Conservation (phyloP, 2,329 filamentous ascomycete species). For the Fusarium circinatum region DNA sequence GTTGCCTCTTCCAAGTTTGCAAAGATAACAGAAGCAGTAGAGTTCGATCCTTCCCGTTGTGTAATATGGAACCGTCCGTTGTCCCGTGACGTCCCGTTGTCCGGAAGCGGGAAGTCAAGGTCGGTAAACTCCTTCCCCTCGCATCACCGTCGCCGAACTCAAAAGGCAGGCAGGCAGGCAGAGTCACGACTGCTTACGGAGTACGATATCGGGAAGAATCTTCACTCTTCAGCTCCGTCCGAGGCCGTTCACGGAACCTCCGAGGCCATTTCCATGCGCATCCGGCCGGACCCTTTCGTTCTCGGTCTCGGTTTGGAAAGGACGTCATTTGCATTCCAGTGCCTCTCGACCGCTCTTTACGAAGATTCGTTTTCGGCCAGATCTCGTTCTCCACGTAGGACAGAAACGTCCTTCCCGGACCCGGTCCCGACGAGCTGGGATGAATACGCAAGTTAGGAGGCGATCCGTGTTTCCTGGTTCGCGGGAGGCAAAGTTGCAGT, state of each 20-base stretch:
- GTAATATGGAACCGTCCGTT: constrained; percentile 7
- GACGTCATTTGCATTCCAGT: constrained; percentile 34
- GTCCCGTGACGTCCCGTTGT: constrained; percentile 30
- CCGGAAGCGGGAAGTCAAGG: constrained; percentile 16
- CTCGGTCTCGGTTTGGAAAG: background rate
- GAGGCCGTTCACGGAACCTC: constrained; percentile 17
- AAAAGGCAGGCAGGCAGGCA: background rate
- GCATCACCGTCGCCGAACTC: background rate
- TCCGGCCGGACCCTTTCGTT: background rate
- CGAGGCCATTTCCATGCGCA: constrained; percentile 15
- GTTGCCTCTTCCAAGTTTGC: background rate
- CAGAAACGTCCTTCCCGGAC: background rate
- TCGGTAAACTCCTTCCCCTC: background rate
- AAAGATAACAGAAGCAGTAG: background rate
- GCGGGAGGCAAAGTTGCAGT: background rate
- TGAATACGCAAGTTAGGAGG: background rate
- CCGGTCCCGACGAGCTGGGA: constrained; percentile 7
- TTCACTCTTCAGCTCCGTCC: background rate
- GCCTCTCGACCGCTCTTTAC: constrained; percentile 13
- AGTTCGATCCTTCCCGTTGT: constrained; percentile 2
- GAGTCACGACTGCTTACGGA: background rate
- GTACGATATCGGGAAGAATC: background rate
- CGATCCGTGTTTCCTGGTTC: background rate
- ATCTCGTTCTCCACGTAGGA: background rate
- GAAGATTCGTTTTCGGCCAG: constrained; percentile 17